These are phyloP conservation scores for Erodium texanum DNA, from an alignment of 441 rosid species.

Conservation along the genomic window DNA sequence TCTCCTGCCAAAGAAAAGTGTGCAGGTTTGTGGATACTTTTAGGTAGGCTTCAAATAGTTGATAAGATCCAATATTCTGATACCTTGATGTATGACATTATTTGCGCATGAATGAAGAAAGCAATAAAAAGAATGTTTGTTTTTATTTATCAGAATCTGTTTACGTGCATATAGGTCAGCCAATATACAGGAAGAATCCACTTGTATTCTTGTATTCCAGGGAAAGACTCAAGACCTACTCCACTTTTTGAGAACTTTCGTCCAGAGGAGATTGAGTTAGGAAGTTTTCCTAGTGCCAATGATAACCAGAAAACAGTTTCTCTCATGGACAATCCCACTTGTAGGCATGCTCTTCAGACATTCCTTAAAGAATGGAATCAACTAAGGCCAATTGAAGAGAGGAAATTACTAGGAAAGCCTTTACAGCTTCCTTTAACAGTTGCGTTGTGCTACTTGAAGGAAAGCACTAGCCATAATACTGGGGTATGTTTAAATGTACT, in stretches of 20 bases:
- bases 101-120: neutral
- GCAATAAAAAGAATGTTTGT: neutral
- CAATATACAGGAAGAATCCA: constrained; percentile 89
- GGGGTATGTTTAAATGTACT: constrained; percentile 38
- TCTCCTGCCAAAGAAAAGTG: neutral
- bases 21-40: neutral
- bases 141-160: constrained; percentile 5
- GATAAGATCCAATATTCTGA: neutral
- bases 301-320: constrained; percentile 27
- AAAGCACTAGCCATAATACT: constrained; percentile 51
- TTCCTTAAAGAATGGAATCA: constrained; percentile 66
- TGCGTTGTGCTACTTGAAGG: constrained; percentile 83
- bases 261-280: constrained; percentile 66
- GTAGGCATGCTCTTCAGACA: constrained; percentile 41
- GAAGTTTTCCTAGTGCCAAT: constrained; percentile 17
- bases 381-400: constrained; percentile 68
- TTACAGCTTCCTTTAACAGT: constrained; percentile 74
- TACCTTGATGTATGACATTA: neutral
- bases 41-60: neutral
- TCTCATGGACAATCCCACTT: constrained; percentile 30
- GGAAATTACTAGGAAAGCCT: constrained; percentile 76
- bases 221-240: constrained; percentile 65
- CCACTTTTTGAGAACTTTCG: constrained; percentile 73
- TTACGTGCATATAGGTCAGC: constrained; percentile 55
- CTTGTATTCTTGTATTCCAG: constrained; percentile 64